phyloP scores from a whole-genome alignment of 805 yeast species.

The Saturnispora sekii region DNA sequence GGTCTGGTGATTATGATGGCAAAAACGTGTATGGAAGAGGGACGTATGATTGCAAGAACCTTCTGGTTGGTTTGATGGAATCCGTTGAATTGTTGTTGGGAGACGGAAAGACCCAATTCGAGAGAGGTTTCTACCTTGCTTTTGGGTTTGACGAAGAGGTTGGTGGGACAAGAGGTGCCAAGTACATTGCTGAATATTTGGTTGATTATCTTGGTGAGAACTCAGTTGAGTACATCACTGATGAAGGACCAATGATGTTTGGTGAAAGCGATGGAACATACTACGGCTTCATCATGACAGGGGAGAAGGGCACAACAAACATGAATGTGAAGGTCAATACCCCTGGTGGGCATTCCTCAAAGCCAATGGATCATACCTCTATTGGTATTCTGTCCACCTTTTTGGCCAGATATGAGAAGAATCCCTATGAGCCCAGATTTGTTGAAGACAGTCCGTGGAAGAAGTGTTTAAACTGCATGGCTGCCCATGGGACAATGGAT shows the following conservation, averaged over 20 bases:
- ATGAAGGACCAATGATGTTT: constrained; percentile 31
- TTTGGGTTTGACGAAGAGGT: constrained; percentile 79
- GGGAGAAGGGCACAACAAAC: constrained; percentile 38
- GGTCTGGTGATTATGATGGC: constrained; percentile 30
- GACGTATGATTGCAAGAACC: constrained; percentile 32
- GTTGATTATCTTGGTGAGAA: constrained; percentile 30
- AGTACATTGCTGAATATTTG: constrained; percentile 27
- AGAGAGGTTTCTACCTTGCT: constrained; percentile 52
- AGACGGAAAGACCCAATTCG: constrained; percentile 37
- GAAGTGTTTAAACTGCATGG: constrained; percentile 50
- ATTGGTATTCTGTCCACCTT: constrained; percentile 46
- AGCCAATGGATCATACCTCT: constrained; percentile 38
- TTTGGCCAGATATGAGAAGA: constrained; percentile 43
- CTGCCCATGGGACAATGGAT: constrained; percentile 32
- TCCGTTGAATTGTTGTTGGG: constrained; percentile 45
- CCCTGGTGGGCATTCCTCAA: constrained; percentile 41
- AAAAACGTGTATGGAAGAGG: constrained; percentile 31
- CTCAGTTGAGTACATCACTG: constrained; percentile 32
- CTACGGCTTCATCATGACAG: constrained; percentile 34
- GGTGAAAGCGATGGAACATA: constrained; percentile 30
- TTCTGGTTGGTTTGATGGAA: constrained; percentile 38
- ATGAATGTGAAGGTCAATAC: constrained; percentile 29
- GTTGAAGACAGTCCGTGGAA: constrained; percentile 34
- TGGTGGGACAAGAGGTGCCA: constrained; percentile 58
- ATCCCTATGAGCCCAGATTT: constrained; percentile 38